A percentile compares a stretch with the other conserved stretches of the same genome.
These are phyloP conservation scores for Fusarium domesticum DNA, from an alignment of 2,329 filamentous ascomycete species.

Conservation along the genomic window DNA sequence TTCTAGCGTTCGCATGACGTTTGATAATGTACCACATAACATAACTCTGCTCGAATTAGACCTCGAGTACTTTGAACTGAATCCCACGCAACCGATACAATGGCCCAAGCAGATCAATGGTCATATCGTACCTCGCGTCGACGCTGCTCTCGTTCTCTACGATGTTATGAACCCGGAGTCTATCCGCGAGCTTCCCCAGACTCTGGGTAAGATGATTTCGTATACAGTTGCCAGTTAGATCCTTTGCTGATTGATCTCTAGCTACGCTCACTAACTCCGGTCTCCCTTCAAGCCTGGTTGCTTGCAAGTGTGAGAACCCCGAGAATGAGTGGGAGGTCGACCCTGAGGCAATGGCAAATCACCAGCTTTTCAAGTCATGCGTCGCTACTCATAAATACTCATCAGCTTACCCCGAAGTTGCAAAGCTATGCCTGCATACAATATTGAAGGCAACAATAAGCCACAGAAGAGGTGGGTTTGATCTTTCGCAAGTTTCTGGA, in stretches of 20 bases:
- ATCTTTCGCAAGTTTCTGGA: neutral
- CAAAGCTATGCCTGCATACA: conserved; percentile 71
- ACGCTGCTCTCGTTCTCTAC: conserved; percentile 83
- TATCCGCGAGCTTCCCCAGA: conserved; percentile 69
- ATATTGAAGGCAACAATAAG: conserved; percentile 71
- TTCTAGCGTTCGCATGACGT: conserved; percentile 54
- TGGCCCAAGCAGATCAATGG: conserved; percentile 70
- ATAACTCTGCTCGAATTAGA: conserved; percentile 65
- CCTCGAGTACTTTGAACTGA: conserved; percentile 61
- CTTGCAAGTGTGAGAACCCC: conserved; percentile 84
- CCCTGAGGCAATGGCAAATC: conserved; percentile 58
- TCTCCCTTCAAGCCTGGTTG: conserved; percentile 76
- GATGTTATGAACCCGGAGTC: conserved; percentile 78
- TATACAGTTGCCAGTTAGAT: neutral
- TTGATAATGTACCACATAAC: conserved; percentile 56
- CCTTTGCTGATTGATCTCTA: conserved; percentile 35
- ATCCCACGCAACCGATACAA: conserved; percentile 54
- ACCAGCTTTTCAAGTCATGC: conserved; percentile 64
- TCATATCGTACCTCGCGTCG: conserved; percentile 68
- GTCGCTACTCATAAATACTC: conserved; percentile 74
- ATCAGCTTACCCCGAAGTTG: conserved; percentile 64
- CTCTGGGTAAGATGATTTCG: conserved; percentile 59
- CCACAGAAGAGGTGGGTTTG: conserved; percentile 59
- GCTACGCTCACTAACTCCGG: conserved; percentile 70
- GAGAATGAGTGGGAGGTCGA: conserved; percentile 69